These are phyloP conservation scores for Wickerhamomyces chambardii DNA, from an alignment of 805 yeast species.

Conservation along the genomic window DNA sequence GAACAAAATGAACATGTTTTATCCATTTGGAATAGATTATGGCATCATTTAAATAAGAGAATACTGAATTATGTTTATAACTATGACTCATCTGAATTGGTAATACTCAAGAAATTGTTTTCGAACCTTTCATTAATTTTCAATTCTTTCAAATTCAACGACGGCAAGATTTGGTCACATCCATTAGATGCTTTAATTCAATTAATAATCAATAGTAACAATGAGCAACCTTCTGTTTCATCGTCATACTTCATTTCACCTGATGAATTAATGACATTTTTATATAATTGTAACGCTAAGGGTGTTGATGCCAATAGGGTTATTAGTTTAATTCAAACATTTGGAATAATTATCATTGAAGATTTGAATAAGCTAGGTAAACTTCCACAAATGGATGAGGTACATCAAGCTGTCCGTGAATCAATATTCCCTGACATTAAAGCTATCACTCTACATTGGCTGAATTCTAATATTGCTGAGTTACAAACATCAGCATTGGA, in stretches of 20 bases:
- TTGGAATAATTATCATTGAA: constrained; percentile 40
- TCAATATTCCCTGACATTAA: constrained; percentile 25
- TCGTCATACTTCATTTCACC: neutral
- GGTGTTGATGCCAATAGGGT: neutral
- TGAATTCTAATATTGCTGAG: constrained; percentile 6
- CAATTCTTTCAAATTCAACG: constrained; percentile 17
- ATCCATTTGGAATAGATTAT: constrained; percentile 13
- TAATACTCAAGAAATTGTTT: constrained; percentile 51
- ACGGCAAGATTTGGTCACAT: constrained; percentile 27
- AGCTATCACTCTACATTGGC: constrained; percentile 4
- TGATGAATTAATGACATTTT: constrained; percentile 1
- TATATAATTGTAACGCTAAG: constrained; percentile 10
- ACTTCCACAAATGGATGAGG: constrained; percentile 12
- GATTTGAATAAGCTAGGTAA: constrained; percentile 32
- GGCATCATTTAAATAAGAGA: neutral
- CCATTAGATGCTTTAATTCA: constrained; percentile 25
- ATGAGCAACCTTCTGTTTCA: constrained; percentile 2
- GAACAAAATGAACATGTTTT: constrained; percentile 3
- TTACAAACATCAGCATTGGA: constrained; percentile 17
- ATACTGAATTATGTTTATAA: constrained; percentile 1
- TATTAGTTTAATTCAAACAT: constrained; percentile 6
- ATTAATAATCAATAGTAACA: constrained; percentile 5
- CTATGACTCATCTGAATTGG: constrained; percentile 8
- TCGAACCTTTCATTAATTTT: constrained; percentile 44
- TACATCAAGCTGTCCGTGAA: constrained; percentile 30